Base-by-base conservation (phyloP, 1,284 basidiomycete genomes). In the Ganoderma sp. region DNA sequence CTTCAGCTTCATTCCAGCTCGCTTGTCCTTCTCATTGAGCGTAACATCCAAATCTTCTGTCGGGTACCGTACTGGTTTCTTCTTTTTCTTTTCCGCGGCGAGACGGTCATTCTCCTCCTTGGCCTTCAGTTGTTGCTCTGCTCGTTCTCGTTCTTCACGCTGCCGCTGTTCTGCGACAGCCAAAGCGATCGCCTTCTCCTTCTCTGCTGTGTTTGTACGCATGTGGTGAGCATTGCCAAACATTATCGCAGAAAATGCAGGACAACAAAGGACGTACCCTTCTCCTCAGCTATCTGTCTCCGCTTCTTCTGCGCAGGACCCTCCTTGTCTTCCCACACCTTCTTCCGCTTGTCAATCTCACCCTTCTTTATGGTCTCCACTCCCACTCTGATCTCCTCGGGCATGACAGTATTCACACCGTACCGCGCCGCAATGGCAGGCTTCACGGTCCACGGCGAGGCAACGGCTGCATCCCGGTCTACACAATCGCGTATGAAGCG, bases 401-500 rank as follows among this genome's bases (percentile, higher is more conserved):
- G 89, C 89, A 97, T 96, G 65, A 92, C 85, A 32, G 87, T 89
- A 68, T 92, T 89, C 25, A 99, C 90, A 8, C 91, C 91, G 79
- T 95, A 98, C 64, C 90, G 88, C 70, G 86, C 83, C 0, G 96
- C 96, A 64, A 99, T 91, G 14, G 85, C 81, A 5, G 89, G 87
- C 78, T 98, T 98, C 45, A 99, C 96, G 1, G 90, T 90, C 97
- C 97, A 99, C 3, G 97, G 96, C 0, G 95, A 94, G 42, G 94
- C 96, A 48, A 97, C 91, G 22, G 94, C 92, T 15, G 96, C 86
- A 70, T 97, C 96, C 61, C 97, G 90, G 73, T 93, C 89, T 3
- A 99, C 91, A 76, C 95, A 97, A 77, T 99, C 97, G 70, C 95
- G 92, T 63, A 99, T 92, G 81, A 97, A 99, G 48, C 96, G 93